A percentile compares a stretch with the other conserved stretches of the same genome.
phyloP scores from a whole-genome alignment of 352 stramenopile genomes.

The Phytophthora tentaculata region DNA sequence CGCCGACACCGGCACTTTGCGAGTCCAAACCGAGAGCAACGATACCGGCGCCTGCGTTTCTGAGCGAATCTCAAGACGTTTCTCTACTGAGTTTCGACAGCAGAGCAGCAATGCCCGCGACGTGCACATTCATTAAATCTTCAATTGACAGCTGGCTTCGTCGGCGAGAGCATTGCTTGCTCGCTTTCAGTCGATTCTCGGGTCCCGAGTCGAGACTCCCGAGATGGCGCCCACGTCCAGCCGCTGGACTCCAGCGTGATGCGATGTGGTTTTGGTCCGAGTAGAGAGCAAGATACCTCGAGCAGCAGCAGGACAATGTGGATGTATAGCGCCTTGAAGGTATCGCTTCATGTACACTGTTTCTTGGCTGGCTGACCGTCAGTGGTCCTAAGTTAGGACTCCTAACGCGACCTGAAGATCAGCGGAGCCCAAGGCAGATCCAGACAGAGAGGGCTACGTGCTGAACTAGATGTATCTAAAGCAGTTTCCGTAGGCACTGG shows the following conservation, averaged over 20 bases:
- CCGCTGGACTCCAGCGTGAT: not conserved
- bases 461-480: no score
- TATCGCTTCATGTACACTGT: no score
- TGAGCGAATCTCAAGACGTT: constrained; percentile 17
- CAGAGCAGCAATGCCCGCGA: constrained; percentile 6
- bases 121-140: no score
- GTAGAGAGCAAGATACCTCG: not conserved
- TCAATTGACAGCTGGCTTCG: no score
- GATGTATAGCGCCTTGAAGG: not conserved
- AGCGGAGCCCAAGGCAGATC: no score
- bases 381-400: no score
- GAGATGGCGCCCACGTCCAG: not conserved
- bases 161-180: constrained; percentile 2
- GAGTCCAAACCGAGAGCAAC: not conserved
- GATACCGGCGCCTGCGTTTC: not conserved
- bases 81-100: constrained; percentile 15
- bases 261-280: not conserved
- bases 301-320: not conserved
- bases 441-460: not conserved
- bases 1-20: not conserved
- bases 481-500: no score
- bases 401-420: no score
- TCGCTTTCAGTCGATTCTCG: not conserved
- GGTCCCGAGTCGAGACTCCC: no score
- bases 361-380: no score